Evolutionary conservation across 2,329 filamentous ascomycete genomes (phyloP).

Genomic region (Cercospora nicotianae): DNA sequence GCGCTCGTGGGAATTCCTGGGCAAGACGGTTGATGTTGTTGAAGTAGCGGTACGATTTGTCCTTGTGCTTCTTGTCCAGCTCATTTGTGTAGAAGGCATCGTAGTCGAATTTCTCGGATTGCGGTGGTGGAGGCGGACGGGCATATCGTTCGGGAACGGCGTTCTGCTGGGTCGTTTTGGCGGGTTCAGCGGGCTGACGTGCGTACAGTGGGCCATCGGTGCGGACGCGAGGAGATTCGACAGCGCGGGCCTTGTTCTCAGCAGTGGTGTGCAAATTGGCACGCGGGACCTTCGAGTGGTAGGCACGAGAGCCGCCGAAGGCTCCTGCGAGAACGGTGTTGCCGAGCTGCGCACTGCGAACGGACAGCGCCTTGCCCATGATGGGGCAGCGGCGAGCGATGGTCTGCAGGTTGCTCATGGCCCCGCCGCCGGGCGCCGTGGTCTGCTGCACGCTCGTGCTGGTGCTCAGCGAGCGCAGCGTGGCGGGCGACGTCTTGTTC

Average conservation of each 20-base stretch:
- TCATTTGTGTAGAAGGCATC: slow-evolving; percentile 83
- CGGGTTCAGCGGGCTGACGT: slow-evolving; percentile 19
- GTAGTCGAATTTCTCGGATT: slow-evolving; percentile 74
- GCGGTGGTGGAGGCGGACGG: slow-evolving; percentile 51
- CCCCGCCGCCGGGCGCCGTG: slow-evolving; percentile 68
- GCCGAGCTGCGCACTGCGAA: slow-evolving; percentile 63
- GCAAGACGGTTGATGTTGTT: slow-evolving; percentile 99
- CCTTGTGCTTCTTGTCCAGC: slow-evolving; percentile 97
- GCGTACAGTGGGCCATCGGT: slow-evolving; percentile 29
- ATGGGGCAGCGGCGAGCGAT: slow-evolving; percentile 93
- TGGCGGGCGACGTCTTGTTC: slow-evolving; percentile 88
- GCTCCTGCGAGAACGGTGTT: slow-evolving; percentile 50
- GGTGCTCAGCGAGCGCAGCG: slow-evolving; percentile 83
- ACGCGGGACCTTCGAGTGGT: slow-evolving; percentile 56
- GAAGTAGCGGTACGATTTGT: slow-evolving; percentile 99
- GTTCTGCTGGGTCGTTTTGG: slow-evolving; percentile 12
- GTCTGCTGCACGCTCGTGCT: slow-evolving; percentile 65
- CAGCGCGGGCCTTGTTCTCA: slow-evolving; percentile 72
- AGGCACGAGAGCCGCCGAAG: slow-evolving; percentile 52
- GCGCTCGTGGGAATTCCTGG: slow-evolving; percentile 91
- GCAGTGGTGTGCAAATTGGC: slow-evolving; percentile 80
- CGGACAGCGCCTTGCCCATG: slow-evolving; percentile 90
- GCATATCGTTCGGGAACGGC: slow-evolving; percentile 34
- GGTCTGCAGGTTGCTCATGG: slow-evolving; percentile 95
- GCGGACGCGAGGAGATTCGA: slow-evolving; percentile 55